phyloP scores from a whole-genome alignment of 805 yeast species.

The Ogataea parapolymorpha region DNA sequence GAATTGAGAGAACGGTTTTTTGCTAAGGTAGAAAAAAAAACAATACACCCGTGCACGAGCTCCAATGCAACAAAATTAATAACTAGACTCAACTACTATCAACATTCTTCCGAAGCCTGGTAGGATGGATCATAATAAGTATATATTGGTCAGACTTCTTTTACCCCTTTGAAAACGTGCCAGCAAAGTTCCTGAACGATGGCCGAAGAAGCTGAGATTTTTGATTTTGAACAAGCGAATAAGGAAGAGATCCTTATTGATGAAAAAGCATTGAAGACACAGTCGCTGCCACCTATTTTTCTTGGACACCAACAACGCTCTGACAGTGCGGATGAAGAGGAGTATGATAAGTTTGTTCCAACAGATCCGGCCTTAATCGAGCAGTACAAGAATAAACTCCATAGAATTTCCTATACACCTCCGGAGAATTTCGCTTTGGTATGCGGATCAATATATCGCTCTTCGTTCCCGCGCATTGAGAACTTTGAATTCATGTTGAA shows the following conservation, averaged over 20 bases:
- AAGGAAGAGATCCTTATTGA: slow-evolving; percentile 20
- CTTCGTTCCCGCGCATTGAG: slow-evolving; percentile 85
- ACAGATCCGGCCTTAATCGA: slow-evolving; percentile 22
- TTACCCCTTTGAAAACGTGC: not conserved
- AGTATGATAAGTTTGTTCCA: slow-evolving; percentile 31
- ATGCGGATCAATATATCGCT: slow-evolving; percentile 71
- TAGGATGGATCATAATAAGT: slow-evolving; percentile 3
- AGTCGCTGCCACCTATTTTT: slow-evolving; percentile 5
- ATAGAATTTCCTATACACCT: slow-evolving; percentile 38
- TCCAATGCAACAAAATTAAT: slow-evolving; percentile 1
- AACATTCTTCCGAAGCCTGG: slow-evolving; percentile 4
- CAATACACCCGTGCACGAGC: slow-evolving; percentile 5
- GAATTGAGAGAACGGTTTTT: not conserved
- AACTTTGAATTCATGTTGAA: slow-evolving; percentile 68
- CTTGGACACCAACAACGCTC: not conserved
- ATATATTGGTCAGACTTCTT: not conserved
- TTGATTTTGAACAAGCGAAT: slow-evolving; percentile 23
- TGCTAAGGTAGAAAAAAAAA: not conserved
- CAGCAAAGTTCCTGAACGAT: slow-evolving; percentile 1
- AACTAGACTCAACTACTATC: not conserved
- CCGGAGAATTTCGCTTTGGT: slow-evolving; percentile 95
- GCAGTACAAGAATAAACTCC: slow-evolving; percentile 13
- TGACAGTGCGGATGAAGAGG: slow-evolving; percentile 27
- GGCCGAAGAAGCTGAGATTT: slow-evolving; percentile 24
- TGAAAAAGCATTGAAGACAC: slow-evolving; percentile 13